A percentile compares a stretch with the other conserved stretches of the same genome.
phyloP scores from a whole-genome alignment of 2,329 filamentous ascomycete species.

The Helotiales sp. region DNA sequence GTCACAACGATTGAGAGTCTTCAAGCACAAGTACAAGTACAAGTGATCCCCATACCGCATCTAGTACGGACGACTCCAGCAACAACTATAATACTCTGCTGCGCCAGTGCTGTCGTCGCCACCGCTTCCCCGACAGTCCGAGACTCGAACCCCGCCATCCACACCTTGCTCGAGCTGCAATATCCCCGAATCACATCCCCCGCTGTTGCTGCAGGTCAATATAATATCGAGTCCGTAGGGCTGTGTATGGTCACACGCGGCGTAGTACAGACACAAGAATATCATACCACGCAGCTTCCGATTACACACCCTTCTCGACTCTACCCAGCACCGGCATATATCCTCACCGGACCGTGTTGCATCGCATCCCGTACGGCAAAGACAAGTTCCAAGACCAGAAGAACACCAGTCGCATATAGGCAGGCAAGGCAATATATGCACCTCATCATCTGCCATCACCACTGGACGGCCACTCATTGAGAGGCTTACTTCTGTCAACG shows the following conservation, averaged over 20 bases:
- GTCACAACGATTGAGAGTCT: background rate
- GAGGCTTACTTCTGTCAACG: slow-evolving; percentile 8
- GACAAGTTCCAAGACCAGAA: background rate
- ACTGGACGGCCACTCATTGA: slow-evolving; percentile 11
- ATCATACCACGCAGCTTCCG: background rate
- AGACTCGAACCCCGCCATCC: slow-evolving; percentile 2
- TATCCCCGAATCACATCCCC: background rate
- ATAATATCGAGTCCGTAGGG: slow-evolving; percentile 2
- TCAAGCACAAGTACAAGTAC: background rate
- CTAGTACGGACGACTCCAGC: background rate
- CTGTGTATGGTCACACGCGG: slow-evolving; percentile 5
- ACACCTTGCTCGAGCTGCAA: background rate
- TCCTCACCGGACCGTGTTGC: background rate
- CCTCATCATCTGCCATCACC: slow-evolving; percentile 3
- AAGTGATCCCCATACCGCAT: background rate
- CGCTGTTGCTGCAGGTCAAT: background rate
- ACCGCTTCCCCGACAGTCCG: too few relatives aligned
- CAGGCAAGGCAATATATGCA: slow-evolving; percentile 14
- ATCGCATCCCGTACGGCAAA: background rate
- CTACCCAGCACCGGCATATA: background rate
- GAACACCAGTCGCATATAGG: background rate
- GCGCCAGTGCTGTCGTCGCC: background rate
- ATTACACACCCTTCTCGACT: background rate
- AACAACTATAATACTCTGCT: background rate
- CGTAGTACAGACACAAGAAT: background rate